Percentiles rank a stretch among this genome's conserved stretches.
phyloP scores from a whole-genome alignment of 2,329 filamentous ascomycete genomes.

The Arthrinium puccinioides region DNA sequence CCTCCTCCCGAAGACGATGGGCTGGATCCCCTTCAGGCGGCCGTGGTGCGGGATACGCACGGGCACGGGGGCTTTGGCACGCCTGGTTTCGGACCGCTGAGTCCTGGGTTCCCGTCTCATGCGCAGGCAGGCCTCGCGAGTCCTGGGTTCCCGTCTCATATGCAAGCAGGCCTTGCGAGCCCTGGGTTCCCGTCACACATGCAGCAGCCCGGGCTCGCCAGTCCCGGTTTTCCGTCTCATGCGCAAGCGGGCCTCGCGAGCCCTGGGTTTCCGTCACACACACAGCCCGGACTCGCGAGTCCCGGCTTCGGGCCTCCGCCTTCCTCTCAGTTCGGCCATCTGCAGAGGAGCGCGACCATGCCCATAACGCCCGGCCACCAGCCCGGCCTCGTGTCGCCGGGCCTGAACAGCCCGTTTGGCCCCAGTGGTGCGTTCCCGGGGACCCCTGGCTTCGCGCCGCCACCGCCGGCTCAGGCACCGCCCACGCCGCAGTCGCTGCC shows the following conservation, averaged over 20 bases:
- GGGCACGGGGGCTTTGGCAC: slow-evolving; percentile 43
- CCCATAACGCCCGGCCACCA: slow-evolving; percentile 22
- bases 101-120: slow-evolving; percentile 23
- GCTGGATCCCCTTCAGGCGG: slow-evolving; percentile 49
- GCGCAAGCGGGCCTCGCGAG: slow-evolving; percentile 21
- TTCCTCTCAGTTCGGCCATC: slow-evolving; percentile 33
- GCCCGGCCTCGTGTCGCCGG: slow-evolving; percentile 31
- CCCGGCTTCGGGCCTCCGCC: slow-evolving; percentile 32
- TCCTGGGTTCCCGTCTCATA: slow-evolving; percentile 21
- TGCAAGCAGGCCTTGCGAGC: slow-evolving; percentile 17
- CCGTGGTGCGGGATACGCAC: slow-evolving; percentile 50
- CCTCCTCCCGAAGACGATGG: slow-evolving; percentile 63
- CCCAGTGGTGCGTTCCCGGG: slow-evolving; percentile 38
- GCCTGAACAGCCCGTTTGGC: slow-evolving; percentile 29
- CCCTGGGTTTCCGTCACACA: slow-evolving; percentile 24
- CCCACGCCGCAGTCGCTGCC: slow-evolving; percentile 25
- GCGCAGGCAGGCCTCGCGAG: slow-evolving; percentile 22
- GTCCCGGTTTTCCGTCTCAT: slow-evolving; percentile 24
- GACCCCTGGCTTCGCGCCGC: slow-evolving; percentile 34
- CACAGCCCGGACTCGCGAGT: slow-evolving; percentile 18
- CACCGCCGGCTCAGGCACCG: slow-evolving; percentile 15
- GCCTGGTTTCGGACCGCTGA: slow-evolving; percentile 35
- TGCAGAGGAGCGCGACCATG: slow-evolving; percentile 43
- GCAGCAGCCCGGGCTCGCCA: slow-evolving; percentile 31
- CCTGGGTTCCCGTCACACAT: slow-evolving; percentile 33